These are phyloP conservation scores for Boeremia exigua DNA, from an alignment of 2,329 filamentous ascomycete genomes.

Conservation along the genomic window DNA sequence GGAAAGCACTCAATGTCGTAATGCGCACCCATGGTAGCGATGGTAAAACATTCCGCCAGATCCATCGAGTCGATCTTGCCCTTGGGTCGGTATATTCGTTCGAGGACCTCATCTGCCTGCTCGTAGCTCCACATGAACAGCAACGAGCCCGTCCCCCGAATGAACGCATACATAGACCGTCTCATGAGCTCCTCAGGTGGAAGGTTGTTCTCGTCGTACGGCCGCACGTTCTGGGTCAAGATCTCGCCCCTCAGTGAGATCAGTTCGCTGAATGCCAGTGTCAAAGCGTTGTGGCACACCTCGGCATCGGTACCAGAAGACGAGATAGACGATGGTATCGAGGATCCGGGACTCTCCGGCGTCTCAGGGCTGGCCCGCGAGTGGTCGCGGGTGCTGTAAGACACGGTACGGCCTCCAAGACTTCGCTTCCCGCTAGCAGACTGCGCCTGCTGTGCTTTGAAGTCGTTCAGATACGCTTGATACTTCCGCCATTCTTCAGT, in stretches of 20 bases:
- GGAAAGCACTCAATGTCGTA: constrained; percentile 47
- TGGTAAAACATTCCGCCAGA: constrained; percentile 44
- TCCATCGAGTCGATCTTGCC: constrained; percentile 39
- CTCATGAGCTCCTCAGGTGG: constrained; percentile 38
- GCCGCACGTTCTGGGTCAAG: constrained; percentile 26
- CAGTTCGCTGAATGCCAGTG: constrained; percentile 44
- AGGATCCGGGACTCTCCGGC: constrained; percentile 36
- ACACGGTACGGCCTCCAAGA: constrained; percentile 29
- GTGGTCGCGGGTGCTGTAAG: constrained; percentile 29
- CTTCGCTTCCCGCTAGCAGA: constrained; percentile 26
- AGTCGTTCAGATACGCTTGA: constrained; percentile 45
- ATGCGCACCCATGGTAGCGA: constrained; percentile 47
- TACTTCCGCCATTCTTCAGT: constrained; percentile 47
- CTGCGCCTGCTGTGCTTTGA: constrained; percentile 39
- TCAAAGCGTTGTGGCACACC: constrained; percentile 43
- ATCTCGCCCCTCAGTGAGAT: constrained; percentile 41
- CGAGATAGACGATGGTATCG: constrained; percentile 21
- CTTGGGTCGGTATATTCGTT: constrained; percentile 43
- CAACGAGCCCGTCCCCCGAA: constrained; percentile 45
- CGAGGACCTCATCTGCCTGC: constrained; percentile 41
- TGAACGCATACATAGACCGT: constrained; percentile 44
- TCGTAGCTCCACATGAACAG: constrained; percentile 44
- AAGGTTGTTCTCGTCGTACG: constrained; percentile 37
- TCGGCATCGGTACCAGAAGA: constrained; percentile 34
- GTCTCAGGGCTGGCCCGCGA: constrained; percentile 39